phyloP scores from a whole-genome alignment of 2,329 filamentous ascomycete genomes.

The Alternaria sp. region DNA sequence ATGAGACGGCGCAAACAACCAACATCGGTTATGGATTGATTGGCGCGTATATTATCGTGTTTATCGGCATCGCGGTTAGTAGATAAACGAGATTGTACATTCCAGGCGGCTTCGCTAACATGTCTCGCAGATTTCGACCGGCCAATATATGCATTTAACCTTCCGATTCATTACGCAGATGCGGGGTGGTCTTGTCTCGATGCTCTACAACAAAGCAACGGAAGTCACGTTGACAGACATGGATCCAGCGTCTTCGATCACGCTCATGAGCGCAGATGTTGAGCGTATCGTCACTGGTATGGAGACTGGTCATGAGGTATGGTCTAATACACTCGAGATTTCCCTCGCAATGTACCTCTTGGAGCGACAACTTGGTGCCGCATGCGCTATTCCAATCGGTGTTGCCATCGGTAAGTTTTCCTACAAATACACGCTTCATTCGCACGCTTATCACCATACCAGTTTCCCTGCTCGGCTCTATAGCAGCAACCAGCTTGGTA shows the following conservation, averaged over 20 bases:
- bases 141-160: constrained; percentile 47
- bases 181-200: constrained; percentile 48
- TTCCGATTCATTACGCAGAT: constrained; percentile 50
- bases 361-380: constrained; percentile 57
- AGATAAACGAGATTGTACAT: not conserved
- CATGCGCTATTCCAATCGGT: constrained; percentile 59
- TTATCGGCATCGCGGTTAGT: constrained; percentile 47
- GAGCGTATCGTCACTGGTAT: constrained; percentile 49
- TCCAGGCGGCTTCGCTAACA: constrained; percentile 23
- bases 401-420: constrained; percentile 51
- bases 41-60: constrained; percentile 47
- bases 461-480: constrained; percentile 39
- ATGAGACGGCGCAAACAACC: constrained; percentile 22
- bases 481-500: constrained; percentile 42
- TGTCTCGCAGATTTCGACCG: constrained; percentile 40
- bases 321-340: constrained; percentile 54
- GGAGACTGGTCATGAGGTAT: constrained; percentile 49
- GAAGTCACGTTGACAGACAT: constrained; percentile 41
- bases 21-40: constrained; percentile 49
- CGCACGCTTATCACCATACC: not conserved
- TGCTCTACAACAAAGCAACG: constrained; percentile 49
- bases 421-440: not conserved
- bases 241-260: constrained; percentile 44
- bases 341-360: constrained; percentile 60
- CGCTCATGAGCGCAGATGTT: constrained; percentile 50